Base-by-base conservation (phyloP, 164 flowering plant genomes). In the Magnolia changhungtana region DNA sequence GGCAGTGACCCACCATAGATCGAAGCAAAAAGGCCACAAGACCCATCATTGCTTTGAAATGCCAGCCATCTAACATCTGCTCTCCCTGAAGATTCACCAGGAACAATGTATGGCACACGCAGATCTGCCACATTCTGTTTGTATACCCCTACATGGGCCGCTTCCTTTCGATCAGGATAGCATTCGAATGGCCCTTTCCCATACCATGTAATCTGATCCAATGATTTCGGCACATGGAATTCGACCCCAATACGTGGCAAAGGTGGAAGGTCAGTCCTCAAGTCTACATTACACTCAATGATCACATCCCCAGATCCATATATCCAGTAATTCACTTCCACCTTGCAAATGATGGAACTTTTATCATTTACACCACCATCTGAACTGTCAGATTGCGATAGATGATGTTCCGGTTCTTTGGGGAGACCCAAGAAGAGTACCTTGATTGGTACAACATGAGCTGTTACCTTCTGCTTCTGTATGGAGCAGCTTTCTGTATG, bases 171-270 rank as follows among this genome's bases (percentile, higher is more conserved):
- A 79, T 96, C 99, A 8, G 99, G 98, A 80, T 96, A 96, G 81
- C 98, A 96, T 83, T 96, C 99, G 83, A 96, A 96, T 72, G 99
- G 97, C 19, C 99, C 99, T 80, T 85, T 88, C 18, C 99, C 99
- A 72, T 90, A 96, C 97, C 97, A 96, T 69, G 76, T 86, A 24
- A 90, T 77, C 75, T 77, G 81, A 72, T 89, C 87, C 81, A 94
- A 61, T 69, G 94, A 85, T 70, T 90, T 89, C 50, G 89, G 90
- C 77, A 96, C 78, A 63, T 91, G 92, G 74, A 96, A 90, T 79
- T 89, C 92, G 73, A 96, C 78, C 67, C 99, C 99, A 73, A 96
- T 84, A 8, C 99, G 96, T 19, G 99, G 97, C 84, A 96, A 84
- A 76, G 99, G 92, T n/a, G 99, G 99, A 83, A 96, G 92, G 76